Conservation (phyloP, 768 basidiomycete genomes). For the Lentinula sp. region DNA sequence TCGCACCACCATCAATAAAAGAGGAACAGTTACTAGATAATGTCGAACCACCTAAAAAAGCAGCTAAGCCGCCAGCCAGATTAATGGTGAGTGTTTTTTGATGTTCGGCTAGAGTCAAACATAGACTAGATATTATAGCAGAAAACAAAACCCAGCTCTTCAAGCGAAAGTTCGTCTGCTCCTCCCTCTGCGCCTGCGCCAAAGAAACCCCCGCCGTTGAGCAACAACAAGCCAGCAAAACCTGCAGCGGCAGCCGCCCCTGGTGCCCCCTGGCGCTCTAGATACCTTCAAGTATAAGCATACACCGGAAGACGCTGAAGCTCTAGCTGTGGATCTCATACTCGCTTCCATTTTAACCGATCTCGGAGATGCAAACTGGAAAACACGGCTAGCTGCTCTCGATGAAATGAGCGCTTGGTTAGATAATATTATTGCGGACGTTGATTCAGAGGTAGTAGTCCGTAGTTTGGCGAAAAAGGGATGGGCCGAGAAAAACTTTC, state of each 20-base stretch:
- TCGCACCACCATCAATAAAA: conserved; percentile 11
- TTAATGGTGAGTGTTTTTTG: neutral
- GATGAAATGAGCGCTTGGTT: conserved; percentile 86
- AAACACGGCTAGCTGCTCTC: conserved; percentile 77
- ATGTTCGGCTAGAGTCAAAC: neutral
- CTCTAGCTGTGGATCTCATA: conserved; percentile 63
- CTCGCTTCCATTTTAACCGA: conserved; percentile 66
- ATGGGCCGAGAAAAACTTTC: conserved; percentile 99
- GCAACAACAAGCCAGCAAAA: conserved; percentile 38
- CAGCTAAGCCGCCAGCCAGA: conserved; percentile 34
- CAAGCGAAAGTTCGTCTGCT: conserved; percentile 14
- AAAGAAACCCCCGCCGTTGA: conserved; percentile 39
- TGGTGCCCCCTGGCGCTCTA: conserved; percentile 29
- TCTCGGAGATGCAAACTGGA: conserved; percentile 90
- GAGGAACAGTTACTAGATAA: conserved; percentile 18
- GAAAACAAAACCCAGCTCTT: conserved; percentile 37
- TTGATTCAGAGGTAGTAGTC: conserved; percentile 87
- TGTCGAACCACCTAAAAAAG: conserved; percentile 22
- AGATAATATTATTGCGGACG: conserved; percentile 51
- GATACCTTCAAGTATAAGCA: conserved; percentile 92
- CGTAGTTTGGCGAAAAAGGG: conserved; percentile 87
- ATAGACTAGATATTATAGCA: conserved; percentile 28
- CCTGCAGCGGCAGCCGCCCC: conserved; percentile 40
- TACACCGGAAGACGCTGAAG: conserved; percentile 88
- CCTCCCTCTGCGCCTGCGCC: conserved; percentile 24